Percentiles rank a stretch among this genome's conserved stretches.
Conservation (phyloP, 176 grass and related monocot genomes). For the bread wheat (Triticum aestivum) region IWGSC_CS_RefSeq_v2.1 NC_057804.1:645767903-645768402, state of each 20-base stretch:
- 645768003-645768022: slow-evolving; percentile 36
- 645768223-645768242: neutral
- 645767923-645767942: slow-evolving; percentile 8
- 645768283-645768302: neutral
- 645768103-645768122: slow-evolving; percentile 28
- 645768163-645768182: slow-evolving; percentile 60
- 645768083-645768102: slow-evolving; percentile 57
- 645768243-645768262: neutral
- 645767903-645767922: no score
- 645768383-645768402: neutral
- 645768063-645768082: slow-evolving; percentile 27
- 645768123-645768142: slow-evolving; percentile 51
- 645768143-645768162: slow-evolving; percentile 66
- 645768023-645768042: slow-evolving; percentile 20
- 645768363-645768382: neutral
- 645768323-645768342: neutral
- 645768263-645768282: neutral
- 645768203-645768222: neutral
- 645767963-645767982: slow-evolving; percentile 23
- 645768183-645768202: slow-evolving; percentile 9
- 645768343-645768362: neutral
- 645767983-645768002: slow-evolving; percentile 37
- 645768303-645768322: neutral
- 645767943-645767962: slow-evolving; percentile 28
- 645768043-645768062: neutral